Evolutionary conservation across 1,284 basidiomycete genomes (phyloP), one percentile per base, ranked within the genome.

Genomic region (Ceratobasidium sp.): DNA sequence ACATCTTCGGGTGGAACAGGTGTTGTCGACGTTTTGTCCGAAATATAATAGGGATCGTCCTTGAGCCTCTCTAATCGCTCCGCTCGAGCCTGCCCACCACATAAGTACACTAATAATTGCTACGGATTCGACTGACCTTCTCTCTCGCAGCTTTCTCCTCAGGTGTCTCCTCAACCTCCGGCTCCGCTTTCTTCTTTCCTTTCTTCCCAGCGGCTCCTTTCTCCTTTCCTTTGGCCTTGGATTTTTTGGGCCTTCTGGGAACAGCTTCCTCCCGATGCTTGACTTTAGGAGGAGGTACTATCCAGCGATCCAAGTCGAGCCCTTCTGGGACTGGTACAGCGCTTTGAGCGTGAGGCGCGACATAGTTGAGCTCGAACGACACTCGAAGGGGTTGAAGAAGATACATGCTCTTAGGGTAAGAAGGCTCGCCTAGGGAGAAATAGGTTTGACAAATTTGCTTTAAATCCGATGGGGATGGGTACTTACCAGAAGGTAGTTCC

Each of bases 1-100:
- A 97, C 82, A 82, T 96, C 94, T 35, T 83, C 82, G 20, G 77
- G 73, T 16, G 55, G 8, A 14, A 55, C 35, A 18, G 74, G 44
- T 8, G 74, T 78, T 16, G 78, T 30, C 67, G 83, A 81, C 75
- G 84, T 87, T 62, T 85, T 82, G 77, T 94, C 93, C 52, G 90
- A 88, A 79, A 97, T 92, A 83, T 97, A 97, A 85, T 95, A 97
- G 10, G 96, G 96, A 83, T 97, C 95, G 80, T 95, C 93, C 68
- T 89, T 89, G 80, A 91, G 87, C 81, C 92, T 89, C 79, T 93
- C 94, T 67, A 91, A 84, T 55, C 94, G 88, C 80, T 93, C 94
- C 27, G 90, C 91, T 82, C 90, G 92, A 67, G 91, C 87, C 95
- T 96, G 81, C 23, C 16, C 66, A 30, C 12, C 14, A 27, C 23